A percentile compares a stretch with the other conserved stretches of the same genome.
Evolutionary conservation across 148 eudicot genomes (phyloP).

Genomic region (Limonium bicolor): DNA sequence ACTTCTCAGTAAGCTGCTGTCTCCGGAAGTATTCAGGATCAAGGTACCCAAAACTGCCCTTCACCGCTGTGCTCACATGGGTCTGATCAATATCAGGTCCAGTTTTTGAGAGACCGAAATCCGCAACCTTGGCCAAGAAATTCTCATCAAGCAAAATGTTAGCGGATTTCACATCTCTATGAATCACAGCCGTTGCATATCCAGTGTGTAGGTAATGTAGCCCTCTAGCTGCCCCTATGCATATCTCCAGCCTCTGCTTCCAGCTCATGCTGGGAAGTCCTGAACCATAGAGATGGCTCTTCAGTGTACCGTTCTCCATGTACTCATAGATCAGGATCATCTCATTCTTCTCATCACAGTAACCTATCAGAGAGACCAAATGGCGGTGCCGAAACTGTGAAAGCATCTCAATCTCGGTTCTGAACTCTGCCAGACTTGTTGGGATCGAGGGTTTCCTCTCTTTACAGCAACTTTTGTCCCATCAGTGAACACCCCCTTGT

Average conservation of each 20-base stretch:
- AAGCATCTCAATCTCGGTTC: constrained; percentile 10
- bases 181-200: constrained; percentile 8
- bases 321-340: constrained; percentile 9
- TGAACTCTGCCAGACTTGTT: constrained; percentile 5
- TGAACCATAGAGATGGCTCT: constrained; percentile 6
- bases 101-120: constrained; percentile 6
- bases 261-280: constrained; percentile 8
- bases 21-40: constrained; percentile 8
- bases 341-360: constrained; percentile 10
- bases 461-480: constrained; percentile 7
- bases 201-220: constrained; percentile 10
- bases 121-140: constrained; percentile 9
- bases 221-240: constrained; percentile 11
- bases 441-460: constrained; percentile 6
- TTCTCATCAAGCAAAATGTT: constrained; percentile 9
- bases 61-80: constrained; percentile 9
- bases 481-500: constrained; percentile 4
- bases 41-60: constrained; percentile 9
- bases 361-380: constrained; percentile 7
- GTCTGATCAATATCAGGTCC: constrained; percentile 9
- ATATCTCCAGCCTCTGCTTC: constrained; percentile 11
- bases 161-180: constrained; percentile 7
- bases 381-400: constrained; percentile 10
- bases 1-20: constrained; percentile 8
- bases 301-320: constrained; percentile 9